A percentile compares a stretch with the other conserved stretches of the same genome.
Conservation (phyloP, 371 early-diverging fungal species). For the Batkoa obscura region DNA sequence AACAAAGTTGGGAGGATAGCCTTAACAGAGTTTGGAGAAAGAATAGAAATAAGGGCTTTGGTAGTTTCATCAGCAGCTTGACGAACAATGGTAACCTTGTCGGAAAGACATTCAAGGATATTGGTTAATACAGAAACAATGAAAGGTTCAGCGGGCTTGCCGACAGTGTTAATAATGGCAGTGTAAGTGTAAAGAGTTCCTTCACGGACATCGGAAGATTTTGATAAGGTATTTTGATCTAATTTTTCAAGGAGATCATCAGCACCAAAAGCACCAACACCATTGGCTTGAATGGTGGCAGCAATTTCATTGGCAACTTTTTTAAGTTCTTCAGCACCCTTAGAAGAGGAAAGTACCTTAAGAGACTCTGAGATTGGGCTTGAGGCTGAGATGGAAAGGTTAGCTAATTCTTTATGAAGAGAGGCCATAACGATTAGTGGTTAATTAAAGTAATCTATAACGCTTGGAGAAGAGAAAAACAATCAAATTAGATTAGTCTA, state of each 20-base stretch:
- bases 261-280: constrained; percentile 1
- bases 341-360: not conserved
- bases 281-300: not conserved
- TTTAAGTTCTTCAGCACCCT: not conserved
- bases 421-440: too few species aligned
- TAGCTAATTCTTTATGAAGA: not conserved
- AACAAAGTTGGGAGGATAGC: constrained; percentile 27
- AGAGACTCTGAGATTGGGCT: not conserved
- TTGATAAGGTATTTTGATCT: constrained; percentile 11
- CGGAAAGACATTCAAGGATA: constrained; percentile 25
- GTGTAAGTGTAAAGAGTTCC: constrained; percentile 29
- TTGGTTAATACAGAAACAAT: constrained; percentile 25
- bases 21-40: constrained; percentile 19
- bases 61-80: constrained; percentile 25
- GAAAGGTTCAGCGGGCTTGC: constrained; percentile 29
- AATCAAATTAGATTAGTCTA: too few species aligned
- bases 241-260: not conserved
- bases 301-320: not conserved
- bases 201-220: constrained; percentile 29
- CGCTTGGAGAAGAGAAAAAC: too few species aligned
- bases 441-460: too few species aligned
- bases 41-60: constrained; percentile 19
- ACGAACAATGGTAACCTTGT: constrained; percentile 30
- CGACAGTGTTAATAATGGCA: constrained; percentile 18
- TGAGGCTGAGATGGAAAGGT: not conserved